Conservation (phyloP, 2,329 filamentous ascomycete genomes). For the Aureobasidium sp. region DNA sequence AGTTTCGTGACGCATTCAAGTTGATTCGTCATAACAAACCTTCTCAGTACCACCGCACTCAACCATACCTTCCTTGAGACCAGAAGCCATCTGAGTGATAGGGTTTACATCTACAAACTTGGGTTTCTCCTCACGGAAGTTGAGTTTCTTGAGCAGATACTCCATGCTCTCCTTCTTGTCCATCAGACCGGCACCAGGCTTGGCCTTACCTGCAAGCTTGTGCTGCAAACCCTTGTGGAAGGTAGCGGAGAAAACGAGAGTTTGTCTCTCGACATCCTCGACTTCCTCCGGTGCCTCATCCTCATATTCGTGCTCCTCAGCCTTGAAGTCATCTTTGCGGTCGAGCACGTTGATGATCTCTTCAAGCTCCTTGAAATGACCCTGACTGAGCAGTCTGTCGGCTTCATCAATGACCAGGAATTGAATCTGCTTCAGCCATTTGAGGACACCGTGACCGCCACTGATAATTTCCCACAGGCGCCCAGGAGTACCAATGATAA, state of each 20-base stretch:
- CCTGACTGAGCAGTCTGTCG: slow-evolving; percentile 82
- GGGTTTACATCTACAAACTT: slow-evolving; percentile 93
- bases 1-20: slow-evolving; percentile 15
- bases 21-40: slow-evolving; percentile 37
- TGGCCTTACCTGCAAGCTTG: slow-evolving; percentile 74
- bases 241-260: slow-evolving; percentile 91
- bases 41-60: slow-evolving; percentile 94
- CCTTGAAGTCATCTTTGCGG: slow-evolving; percentile 40
- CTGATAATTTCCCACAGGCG: slow-evolving; percentile 91
- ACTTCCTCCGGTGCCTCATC: slow-evolving; percentile 21
- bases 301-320: slow-evolving; percentile 45
- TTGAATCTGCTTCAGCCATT: slow-evolving; percentile 62
- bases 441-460: slow-evolving; percentile 61
- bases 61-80: slow-evolving; percentile 80
- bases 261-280: slow-evolving; percentile 52
- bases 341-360: slow-evolving; percentile 81
- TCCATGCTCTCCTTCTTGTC: slow-evolving; percentile 79
- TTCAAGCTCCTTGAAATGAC: slow-evolving; percentile 90
- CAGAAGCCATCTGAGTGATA: slow-evolving; percentile 76
- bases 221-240: slow-evolving; percentile 88
- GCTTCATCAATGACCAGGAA: slow-evolving; percentile 93
- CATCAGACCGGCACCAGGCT: slow-evolving; percentile 55
- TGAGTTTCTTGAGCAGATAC: slow-evolving; percentile 82
- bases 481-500: slow-evolving; percentile 82
- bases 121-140: slow-evolving; percentile 76